These are phyloP conservation scores for Scleroderma bovista DNA, from an alignment of 768 basidiomycete genomes.

Conservation along the genomic window DNA sequence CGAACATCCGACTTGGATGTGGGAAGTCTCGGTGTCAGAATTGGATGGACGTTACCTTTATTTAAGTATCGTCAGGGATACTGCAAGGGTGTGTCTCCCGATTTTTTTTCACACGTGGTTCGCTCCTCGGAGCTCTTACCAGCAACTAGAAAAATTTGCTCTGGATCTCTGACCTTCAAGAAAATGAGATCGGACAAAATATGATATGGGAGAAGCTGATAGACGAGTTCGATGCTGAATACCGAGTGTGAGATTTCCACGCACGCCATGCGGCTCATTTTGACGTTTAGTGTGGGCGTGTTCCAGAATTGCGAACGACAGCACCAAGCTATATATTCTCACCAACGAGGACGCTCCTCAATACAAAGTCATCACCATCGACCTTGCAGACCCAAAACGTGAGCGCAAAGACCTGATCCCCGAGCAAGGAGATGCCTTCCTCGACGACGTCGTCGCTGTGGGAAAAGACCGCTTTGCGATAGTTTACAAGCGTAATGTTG, in stretches of 20 bases:
- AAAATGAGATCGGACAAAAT: constrained; percentile 53
- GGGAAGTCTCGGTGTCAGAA: constrained; percentile 48
- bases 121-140: neutral
- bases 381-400: constrained; percentile 45
- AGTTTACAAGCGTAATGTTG: constrained; percentile 68
- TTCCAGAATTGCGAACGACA: constrained; percentile 59
- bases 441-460: constrained; percentile 46
- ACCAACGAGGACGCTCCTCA: constrained; percentile 65
- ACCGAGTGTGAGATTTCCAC: constrained; percentile 46
- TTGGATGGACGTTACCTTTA: constrained; percentile 60
- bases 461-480: constrained; percentile 53
- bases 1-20: constrained; percentile 63
- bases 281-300: neutral
- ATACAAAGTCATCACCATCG: constrained; percentile 60
- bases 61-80: constrained; percentile 52
- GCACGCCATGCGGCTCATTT: constrained; percentile 1
- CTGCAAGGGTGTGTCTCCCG: constrained; percentile 48
- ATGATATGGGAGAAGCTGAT: constrained; percentile 72
- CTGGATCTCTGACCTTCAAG: constrained; percentile 65
- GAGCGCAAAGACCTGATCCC: constrained; percentile 58
- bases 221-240: constrained; percentile 63
- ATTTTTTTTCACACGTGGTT: neutral
- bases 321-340: constrained; percentile 52
- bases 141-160: constrained; percentile 57
- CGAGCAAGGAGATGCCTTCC: constrained; percentile 57